Conservation (phyloP, 1,284 basidiomycete genomes). For the Trametes pubescens region DNA sequence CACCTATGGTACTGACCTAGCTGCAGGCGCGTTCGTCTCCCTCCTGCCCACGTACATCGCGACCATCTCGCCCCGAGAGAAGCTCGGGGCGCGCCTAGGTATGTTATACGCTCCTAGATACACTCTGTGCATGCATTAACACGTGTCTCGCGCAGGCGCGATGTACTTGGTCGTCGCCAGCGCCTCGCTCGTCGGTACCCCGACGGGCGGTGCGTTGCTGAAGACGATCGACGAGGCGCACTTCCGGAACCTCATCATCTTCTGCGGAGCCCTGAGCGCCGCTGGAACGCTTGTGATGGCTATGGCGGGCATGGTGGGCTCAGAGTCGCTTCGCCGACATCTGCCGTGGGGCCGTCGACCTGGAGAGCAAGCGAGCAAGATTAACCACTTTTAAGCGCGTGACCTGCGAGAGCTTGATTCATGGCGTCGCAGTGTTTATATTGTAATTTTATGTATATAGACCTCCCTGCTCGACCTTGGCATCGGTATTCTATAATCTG, state of each 20-base stretch:
- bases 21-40: slow-evolving; percentile 27
- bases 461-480: too few species aligned
- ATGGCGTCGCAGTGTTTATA: too few species aligned
- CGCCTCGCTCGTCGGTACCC: slow-evolving; percentile 28
- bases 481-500: too few species aligned
- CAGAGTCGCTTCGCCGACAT: neutral
- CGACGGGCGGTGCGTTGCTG: slow-evolving; percentile 44
- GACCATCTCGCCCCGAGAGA: slow-evolving; percentile 29
- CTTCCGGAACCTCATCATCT: slow-evolving; percentile 44
- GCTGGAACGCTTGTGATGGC: slow-evolving; percentile 25
- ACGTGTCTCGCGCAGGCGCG: slow-evolving; percentile 47
- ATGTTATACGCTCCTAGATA: too few species aligned
- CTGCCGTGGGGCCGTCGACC: neutral
- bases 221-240: slow-evolving; percentile 33
- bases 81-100: slow-evolving; percentile 32
- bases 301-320: slow-evolving; percentile 11
- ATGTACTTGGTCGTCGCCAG: slow-evolving; percentile 24
- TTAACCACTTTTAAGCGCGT: neutral
- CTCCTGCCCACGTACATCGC: slow-evolving; percentile 32
- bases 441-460: too few species aligned
- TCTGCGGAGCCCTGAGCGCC: slow-evolving; percentile 39
- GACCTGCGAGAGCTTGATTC: too few species aligned
- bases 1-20: neutral
- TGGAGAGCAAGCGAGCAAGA: neutral
- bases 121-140: too few species aligned